Base-by-base conservation (phyloP, 345 rosid genomes). In the Physaria fendleri region DNA sequence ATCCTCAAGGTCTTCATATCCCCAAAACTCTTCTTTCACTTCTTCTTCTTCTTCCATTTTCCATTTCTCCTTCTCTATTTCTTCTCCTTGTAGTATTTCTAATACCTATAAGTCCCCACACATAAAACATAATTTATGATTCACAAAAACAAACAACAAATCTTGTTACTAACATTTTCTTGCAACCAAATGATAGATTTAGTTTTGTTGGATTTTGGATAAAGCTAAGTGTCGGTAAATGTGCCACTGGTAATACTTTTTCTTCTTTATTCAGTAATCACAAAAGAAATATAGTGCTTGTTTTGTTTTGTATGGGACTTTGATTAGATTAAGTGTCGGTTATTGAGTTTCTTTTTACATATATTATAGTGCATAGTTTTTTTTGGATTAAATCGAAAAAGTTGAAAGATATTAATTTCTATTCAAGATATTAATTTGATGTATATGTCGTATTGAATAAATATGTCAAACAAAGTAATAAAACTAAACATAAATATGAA, bases 1-100 rank as follows among this genome's bases (percentile, higher is more conserved):
- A 61, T 87, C 99, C 18, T 70, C 74, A 41, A 93, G 77, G 70
- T 93, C 99, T 77, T 89, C 95, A 62, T 81, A 89, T 6, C 94
- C 95, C 95, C 89, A 89, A 56, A 89, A 78, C 42, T 86, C 89
- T 70, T 81, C 85, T 12, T 80, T 79, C 27, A 78, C 83, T 66
- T 88, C 85, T 59, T 80, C 96, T 46, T 80, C 89, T 67, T 77
- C 81, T 3, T 87, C 81, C 92, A 85, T 83, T 68, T 75, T 81
- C 99, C 99, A 93, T 64, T 69, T 82, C 64, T 85, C 97, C 24
- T 71, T 64, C 21, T 82, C 87, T 23, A 71, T 56, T 20, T 89
- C 76, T 40, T 69, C 95, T 15, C 74, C 88, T 34, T 63, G 61
- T 68, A 93, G 79, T 18, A 80, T 82, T 40, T 83, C 85, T 66